Conservation (phyloP, 2,329 filamentous ascomycete genomes). For the Fonsecaea erecta region DNA sequence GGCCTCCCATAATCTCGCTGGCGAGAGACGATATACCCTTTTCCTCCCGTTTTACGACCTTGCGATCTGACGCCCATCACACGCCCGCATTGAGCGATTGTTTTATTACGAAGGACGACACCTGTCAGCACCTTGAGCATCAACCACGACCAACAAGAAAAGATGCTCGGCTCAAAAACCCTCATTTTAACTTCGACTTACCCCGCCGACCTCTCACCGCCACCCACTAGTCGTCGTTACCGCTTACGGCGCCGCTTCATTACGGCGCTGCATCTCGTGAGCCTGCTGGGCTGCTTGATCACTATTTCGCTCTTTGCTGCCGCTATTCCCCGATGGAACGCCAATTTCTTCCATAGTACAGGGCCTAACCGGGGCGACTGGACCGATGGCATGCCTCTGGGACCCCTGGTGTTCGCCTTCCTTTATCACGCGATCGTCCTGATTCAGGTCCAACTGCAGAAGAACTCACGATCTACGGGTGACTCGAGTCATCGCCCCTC, state of each 20-base stretch:
- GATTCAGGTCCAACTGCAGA: slow-evolving; percentile 16
- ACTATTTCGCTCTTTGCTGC: slow-evolving; percentile 40
- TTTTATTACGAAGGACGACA: not conserved
- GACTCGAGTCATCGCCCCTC: not conserved
- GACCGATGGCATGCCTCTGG: slow-evolving; percentile 42
- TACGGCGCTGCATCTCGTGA: slow-evolving; percentile 35
- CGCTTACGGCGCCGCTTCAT: slow-evolving; percentile 26
- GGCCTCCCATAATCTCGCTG: slow-evolving; percentile 4
- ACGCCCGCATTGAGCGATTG: not conserved
- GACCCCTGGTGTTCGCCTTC: slow-evolving; percentile 36
- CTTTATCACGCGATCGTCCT: slow-evolving; percentile 27
- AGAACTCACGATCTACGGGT: slow-evolving; percentile 4
- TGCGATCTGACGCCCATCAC: not conserved
- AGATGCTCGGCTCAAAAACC: slow-evolving; percentile 27
- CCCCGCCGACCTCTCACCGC: slow-evolving; percentile 23
- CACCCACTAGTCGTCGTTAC: slow-evolving; percentile 15
- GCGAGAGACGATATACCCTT: slow-evolving; percentile 2
- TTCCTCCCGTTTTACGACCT: not conserved
- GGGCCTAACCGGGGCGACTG: slow-evolving; percentile 39
- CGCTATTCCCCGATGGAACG: slow-evolving; percentile 40
- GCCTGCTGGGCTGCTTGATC: slow-evolving; percentile 37
- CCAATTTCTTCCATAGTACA: slow-evolving; percentile 39
- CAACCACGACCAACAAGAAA: not conserved
- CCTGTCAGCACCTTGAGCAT: slow-evolving; percentile 1
- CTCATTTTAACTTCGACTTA: slow-evolving; percentile 30